These are phyloP conservation scores for Talaromyces atroroseus DNA, from an alignment of 2,329 filamentous ascomycete species.

Conservation along the genomic window DNA sequence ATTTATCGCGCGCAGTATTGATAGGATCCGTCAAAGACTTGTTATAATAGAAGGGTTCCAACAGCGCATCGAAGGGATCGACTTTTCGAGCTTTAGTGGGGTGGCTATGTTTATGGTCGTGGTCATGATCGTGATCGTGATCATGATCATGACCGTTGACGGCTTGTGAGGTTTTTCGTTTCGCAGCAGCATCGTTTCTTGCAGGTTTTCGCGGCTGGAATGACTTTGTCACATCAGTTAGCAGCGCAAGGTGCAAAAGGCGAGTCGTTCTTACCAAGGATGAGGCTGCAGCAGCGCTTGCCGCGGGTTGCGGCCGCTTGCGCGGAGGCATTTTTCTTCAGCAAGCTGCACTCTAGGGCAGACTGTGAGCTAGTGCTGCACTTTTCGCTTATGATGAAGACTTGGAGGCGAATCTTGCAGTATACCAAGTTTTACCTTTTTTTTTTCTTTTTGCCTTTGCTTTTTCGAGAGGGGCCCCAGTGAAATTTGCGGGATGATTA, in stretches of 20 bases:
- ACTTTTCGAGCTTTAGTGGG: constrained; percentile 24
- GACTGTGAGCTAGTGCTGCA: background rate
- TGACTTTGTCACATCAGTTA: background rate
- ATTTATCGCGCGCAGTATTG: constrained; percentile 76
- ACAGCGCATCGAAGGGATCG: constrained; percentile 55
- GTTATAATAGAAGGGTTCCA: constrained; percentile 65
- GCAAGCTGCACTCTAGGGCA: constrained; percentile 5
- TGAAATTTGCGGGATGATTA: constrained; percentile 12
- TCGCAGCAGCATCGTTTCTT: background rate
- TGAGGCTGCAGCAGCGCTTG: constrained; percentile 21
- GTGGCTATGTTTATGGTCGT: constrained; percentile 18
- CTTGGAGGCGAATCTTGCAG: background rate
- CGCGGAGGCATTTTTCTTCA: constrained; percentile 32
- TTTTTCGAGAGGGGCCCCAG: constrained; percentile 3
- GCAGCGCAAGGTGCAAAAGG: background rate
- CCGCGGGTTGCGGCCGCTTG: constrained; percentile 29
- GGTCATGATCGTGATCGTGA: constrained; percentile 15
- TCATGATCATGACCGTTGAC: constrained; percentile 16
- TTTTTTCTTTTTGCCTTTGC: background rate
- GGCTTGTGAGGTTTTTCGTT: background rate
- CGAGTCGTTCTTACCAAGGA: constrained; percentile 12
- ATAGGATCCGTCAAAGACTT: constrained; percentile 65
- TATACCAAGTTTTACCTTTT: background rate
- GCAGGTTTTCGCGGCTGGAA: background rate
- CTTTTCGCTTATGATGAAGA: background rate